A percentile compares a stretch with the other conserved stretches of the same genome.
Evolutionary conservation across 768 basidiomycete species (phyloP).

Genomic region (Porphyrellus cyaneotinctus): DNA sequence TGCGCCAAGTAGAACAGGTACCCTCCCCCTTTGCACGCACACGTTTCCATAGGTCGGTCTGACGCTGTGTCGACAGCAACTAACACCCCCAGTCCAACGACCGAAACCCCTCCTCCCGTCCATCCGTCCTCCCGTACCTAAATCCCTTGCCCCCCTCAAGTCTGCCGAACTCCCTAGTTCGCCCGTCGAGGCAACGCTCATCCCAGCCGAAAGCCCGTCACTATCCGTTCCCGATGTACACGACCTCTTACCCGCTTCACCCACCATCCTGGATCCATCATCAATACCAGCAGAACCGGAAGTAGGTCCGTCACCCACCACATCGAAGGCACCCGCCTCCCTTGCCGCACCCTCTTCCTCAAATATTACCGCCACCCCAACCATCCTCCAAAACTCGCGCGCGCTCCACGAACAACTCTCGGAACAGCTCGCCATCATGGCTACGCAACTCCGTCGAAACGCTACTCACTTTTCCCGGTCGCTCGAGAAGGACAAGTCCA

Average conservation of each 20-base stretch:
- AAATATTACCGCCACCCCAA: slow-evolving; percentile 33
- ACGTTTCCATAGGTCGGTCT: too few relatives aligned
- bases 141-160: background rate
- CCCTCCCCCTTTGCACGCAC: background rate
- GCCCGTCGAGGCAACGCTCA: slow-evolving; percentile 19
- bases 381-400: slow-evolving; percentile 51
- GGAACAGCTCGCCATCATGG: slow-evolving; percentile 78
- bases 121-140: slow-evolving; percentile 42
- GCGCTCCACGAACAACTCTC: slow-evolving; percentile 72
- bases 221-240: slow-evolving; percentile 15
- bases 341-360: slow-evolving; percentile 33
- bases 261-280: slow-evolving; percentile 14
- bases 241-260: slow-evolving; percentile 40
- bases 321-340: slow-evolving; percentile 18
- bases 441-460: slow-evolving; percentile 80
- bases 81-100: slow-evolving; percentile 36
- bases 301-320: background rate
- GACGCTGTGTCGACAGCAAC: slow-evolving; percentile 33
- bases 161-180: slow-evolving; percentile 1
- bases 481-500: slow-evolving; percentile 68
- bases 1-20: slow-evolving; percentile 54
- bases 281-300: slow-evolving; percentile 4
- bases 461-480: slow-evolving; percentile 72
- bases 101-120: slow-evolving; percentile 51
- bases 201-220: slow-evolving; percentile 23